Base-by-base conservation (phyloP, 2,329 filamentous ascomycete genomes). In the Stagonosporopsis tanaceti region DNA sequence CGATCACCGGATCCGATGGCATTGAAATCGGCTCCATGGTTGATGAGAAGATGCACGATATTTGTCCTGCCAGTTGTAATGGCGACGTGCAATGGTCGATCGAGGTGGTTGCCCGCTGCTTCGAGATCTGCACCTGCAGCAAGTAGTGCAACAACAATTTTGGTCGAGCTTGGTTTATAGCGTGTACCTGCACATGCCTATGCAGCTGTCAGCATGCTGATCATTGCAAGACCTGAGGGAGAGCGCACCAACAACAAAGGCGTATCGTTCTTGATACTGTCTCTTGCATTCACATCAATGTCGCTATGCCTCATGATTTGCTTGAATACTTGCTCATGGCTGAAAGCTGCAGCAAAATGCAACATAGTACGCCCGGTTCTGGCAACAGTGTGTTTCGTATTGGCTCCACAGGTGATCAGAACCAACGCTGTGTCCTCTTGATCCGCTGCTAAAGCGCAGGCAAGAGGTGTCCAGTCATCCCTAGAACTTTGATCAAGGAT, bases 101-200 rank as follows among this genome's bases (percentile, higher is more conserved):
- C 61, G 25, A 45, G 45, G 25, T 50, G 56, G 11, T 47, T 47
- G 25, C 59, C 50, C 6, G 46, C 28, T 6, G 53, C 27, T 38
- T 66, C 57, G 11, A 63, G 53, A 38, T 68, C 50, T 27, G 67
- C 63, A 39, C 66, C 64, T 38, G 51, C 51, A n/a, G 57, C 50
- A 7, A 71, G 54, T 22, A 71, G 63, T 3, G 41, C 35, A n/a
- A 25, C 5, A 35, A 66, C 55, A 12, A 63, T 53, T 2, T 52
- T 38, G 0, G 40, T 40, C 2, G 57, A 60, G 4, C 59, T 60
- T 5, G 44, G 41, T 15, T 52, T 60, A 47, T 61, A 68, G 48
- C n/a, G 54, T 64, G 45, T 55, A 15, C 47, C 47, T 25, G 12
- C 27, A 15, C 47, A 50, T 62, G 11, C 66, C 60, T 28, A 50